Base-by-base conservation (phyloP, 371 early-diverging fungal species). In the Chytridiales sp. region DNA sequence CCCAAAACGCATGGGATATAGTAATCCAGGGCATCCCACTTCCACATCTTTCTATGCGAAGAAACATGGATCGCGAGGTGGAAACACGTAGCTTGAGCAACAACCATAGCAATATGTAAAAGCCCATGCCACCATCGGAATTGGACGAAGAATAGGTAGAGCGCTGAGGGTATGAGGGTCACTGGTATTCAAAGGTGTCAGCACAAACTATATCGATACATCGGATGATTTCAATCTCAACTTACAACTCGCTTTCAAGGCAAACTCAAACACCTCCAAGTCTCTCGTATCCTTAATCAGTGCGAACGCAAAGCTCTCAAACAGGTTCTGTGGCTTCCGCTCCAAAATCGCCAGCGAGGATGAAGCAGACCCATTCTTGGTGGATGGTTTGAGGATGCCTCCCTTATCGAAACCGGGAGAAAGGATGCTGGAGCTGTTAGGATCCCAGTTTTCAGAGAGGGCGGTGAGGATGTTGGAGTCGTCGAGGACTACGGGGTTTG, bases 1-100 rank as follows among this genome's bases (percentile, higher is more conserved):
- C 47, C 62, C 3, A 70, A 60, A n/a, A 68, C 32, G 38, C 53
- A 55, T 26, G 61, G 67, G 46, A 70, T 55, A 35, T 59, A 44
- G 15, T 39, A 24, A 41, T 70, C 61, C 24, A 65, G 34, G n/a
- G 24, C 8, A 9, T 31, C 22, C 47, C 26, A 42, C 40, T 46
- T 50, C 21, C 40, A 62, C 29, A 36, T 35, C 29, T 4, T 5
- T 21, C 55, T 30, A 51, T 47, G 54, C 24, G 35, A 46, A n/a
- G 53, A 24, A n/a, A 62, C 62, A 47, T 62, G 62, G 19, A 62
- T 48, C 38, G 55, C 62, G 8, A 62, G 44, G 39, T 54, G 54
- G 56, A 36, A 55, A 9, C 56, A 27, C 8, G 39, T 35, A 30
- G 47, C 47, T 21, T 54, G 53, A n/a, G n/a, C n/a, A n/a, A n/a